A percentile compares a stretch with the other conserved stretches of the same genome.
Conservation (phyloP, 179 eudicot species). For the Silene noctiflora region DNA sequence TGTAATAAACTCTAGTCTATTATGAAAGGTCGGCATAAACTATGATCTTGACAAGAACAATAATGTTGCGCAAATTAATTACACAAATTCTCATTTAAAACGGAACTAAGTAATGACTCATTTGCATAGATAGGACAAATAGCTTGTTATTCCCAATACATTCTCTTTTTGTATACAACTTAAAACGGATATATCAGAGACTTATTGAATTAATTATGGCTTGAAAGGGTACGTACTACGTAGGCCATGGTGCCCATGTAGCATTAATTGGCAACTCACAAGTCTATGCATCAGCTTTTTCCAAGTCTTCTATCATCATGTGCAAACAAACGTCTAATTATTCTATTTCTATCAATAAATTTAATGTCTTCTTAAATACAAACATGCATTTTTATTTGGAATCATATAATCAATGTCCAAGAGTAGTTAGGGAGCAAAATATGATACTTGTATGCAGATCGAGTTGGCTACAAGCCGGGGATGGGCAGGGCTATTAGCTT, state of each 20-base stretch:
- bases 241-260: neutral
- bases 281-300: neutral
- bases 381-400: neutral
- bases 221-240: too few relatives aligned
- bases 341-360: slow-evolving; percentile 14
- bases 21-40: neutral
- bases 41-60: slow-evolving; percentile 1
- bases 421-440: slow-evolving; percentile 15
- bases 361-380: neutral
- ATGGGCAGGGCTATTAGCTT: too few relatives aligned
- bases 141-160: too few relatives aligned
- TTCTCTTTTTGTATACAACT: too few relatives aligned
- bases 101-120: too few relatives aligned
- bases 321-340: slow-evolving; percentile 19
- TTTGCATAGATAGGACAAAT: too few relatives aligned
- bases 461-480: too few relatives aligned
- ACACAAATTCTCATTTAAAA: too few relatives aligned
- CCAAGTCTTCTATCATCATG: slow-evolving; percentile 19
- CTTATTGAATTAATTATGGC: too few relatives aligned
- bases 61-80: too few relatives aligned
- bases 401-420: slow-evolving; percentile 12
- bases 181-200: too few relatives aligned
- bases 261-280: neutral
- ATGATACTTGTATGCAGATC: too few relatives aligned
- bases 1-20: neutral